These are phyloP conservation scores for Boechera retrofracta DNA, from an alignment of 345 rosid genomes.

Conservation along the genomic window DNA sequence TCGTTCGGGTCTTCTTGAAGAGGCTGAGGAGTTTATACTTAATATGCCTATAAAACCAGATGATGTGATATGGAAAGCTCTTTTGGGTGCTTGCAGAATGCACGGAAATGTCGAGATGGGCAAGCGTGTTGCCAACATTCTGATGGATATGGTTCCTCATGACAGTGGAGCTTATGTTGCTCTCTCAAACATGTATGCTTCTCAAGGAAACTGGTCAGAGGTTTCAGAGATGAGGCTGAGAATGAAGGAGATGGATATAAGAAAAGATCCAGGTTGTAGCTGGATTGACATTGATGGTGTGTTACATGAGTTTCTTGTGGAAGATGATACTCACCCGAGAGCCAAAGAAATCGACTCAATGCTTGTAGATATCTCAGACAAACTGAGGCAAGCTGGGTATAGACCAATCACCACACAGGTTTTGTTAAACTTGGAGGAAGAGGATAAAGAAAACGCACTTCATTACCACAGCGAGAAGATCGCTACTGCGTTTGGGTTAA, in stretches of 20 bases:
- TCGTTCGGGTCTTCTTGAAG: slow-evolving; percentile 60
- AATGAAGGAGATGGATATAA: slow-evolving; percentile 69
- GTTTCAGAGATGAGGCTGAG: slow-evolving; percentile 64
- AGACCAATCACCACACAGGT: slow-evolving; percentile 61
- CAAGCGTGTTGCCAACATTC: slow-evolving; percentile 52
- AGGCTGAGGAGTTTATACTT: slow-evolving; percentile 65
- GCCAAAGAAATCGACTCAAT: slow-evolving; percentile 56
- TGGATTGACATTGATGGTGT: slow-evolving; percentile 69
- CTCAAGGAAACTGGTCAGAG: slow-evolving; percentile 63
- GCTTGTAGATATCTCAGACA: slow-evolving; percentile 55
- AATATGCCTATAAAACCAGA: slow-evolving; percentile 66
- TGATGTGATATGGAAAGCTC: slow-evolving; percentile 72
- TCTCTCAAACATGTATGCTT: slow-evolving; percentile 69
- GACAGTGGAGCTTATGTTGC: slow-evolving; percentile 81
- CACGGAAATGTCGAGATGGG: slow-evolving; percentile 66
- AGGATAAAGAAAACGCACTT: slow-evolving; percentile 57
- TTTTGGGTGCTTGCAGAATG: slow-evolving; percentile 68
- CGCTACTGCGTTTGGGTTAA: slow-evolving; percentile 66
- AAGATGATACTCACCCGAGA: slow-evolving; percentile 67
- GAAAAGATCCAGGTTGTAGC: slow-evolving; percentile 81
- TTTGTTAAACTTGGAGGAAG: slow-evolving; percentile 60
- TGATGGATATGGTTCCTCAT: slow-evolving; percentile 61
- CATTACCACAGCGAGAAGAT: slow-evolving; percentile 77
- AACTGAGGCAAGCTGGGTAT: slow-evolving; percentile 55
- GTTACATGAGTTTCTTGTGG: slow-evolving; percentile 67